phyloP scores from a whole-genome alignment of 2,329 filamentous ascomycete species.

The Corniculantispora saksenae region DNA sequence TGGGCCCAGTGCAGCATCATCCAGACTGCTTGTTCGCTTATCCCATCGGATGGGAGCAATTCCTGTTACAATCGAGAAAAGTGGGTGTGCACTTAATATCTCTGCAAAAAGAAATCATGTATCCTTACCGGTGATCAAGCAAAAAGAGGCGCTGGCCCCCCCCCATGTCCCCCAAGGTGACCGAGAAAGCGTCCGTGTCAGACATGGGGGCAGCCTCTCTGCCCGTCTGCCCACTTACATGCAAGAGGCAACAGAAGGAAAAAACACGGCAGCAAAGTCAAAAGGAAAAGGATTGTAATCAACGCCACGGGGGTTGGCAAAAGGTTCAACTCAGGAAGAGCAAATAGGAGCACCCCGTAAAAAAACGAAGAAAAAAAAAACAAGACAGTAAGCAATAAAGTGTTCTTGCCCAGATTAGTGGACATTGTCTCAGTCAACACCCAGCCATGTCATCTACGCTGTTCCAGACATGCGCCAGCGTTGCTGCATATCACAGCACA shows the following conservation, averaged over 20 bases:
- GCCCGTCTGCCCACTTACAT: conserved; percentile 9
- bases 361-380: too few species aligned
- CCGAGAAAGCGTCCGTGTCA: conserved; percentile 1
- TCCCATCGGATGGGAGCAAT: not conserved
- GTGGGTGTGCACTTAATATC: conserved; percentile 18
- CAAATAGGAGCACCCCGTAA: too few species aligned
- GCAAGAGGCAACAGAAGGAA: not conserved
- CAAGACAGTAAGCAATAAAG: not conserved
- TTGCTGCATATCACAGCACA: conserved; percentile 17
- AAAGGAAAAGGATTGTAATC: not conserved
- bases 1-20: not conserved
- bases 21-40: not conserved
- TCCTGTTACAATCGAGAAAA: conserved; percentile 16
- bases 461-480: conserved; percentile 17
- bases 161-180: conserved; percentile 4
- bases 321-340: too few species aligned
- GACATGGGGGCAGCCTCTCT: not conserved
- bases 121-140: conserved; percentile 17
- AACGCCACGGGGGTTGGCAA: not conserved
- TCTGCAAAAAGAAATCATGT: conserved; percentile 8
- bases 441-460: conserved; percentile 19
- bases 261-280: not conserved
- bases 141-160: conserved; percentile 3
- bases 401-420: conserved; percentile 13
- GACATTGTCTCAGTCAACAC: conserved; percentile 16